Evolutionary conservation across 148 eudicot genomes (phyloP).

Genomic region (Rhododendron kiyosumense): DNA sequence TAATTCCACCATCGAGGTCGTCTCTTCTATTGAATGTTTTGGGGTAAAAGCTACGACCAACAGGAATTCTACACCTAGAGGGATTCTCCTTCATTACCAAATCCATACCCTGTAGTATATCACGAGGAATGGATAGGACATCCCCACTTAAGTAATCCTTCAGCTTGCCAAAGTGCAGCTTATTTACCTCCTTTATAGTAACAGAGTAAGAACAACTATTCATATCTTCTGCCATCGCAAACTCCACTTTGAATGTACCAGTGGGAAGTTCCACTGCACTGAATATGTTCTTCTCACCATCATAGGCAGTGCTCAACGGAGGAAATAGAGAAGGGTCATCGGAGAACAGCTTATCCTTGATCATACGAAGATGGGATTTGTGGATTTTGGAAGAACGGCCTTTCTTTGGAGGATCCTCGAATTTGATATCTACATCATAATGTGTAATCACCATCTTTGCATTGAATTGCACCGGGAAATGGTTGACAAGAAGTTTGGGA

Average conservation of each 20-base stretch:
- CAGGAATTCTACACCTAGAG: constrained; percentile 28
- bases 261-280: constrained; percentile 45
- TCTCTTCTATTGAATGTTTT: not conserved
- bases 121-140: constrained; percentile 44
- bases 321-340: constrained; percentile 34
- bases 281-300: constrained; percentile 68
- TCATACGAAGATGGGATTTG: constrained; percentile 32
- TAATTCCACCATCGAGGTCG: constrained; percentile 36
- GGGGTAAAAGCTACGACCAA: constrained; percentile 38
- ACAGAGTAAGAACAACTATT: constrained; percentile 31
- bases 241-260: constrained; percentile 38
- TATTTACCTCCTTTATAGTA: constrained; percentile 36
- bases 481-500: constrained; percentile 52
- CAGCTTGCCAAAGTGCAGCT: constrained; percentile 49
- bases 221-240: constrained; percentile 40
- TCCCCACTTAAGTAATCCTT: constrained; percentile 37
- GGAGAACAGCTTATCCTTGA: constrained; percentile 42
- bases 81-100: constrained; percentile 76
- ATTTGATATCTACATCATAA: constrained; percentile 58
- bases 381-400: constrained; percentile 24
- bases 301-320: constrained; percentile 44
- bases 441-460: constrained; percentile 32
- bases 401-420: constrained; percentile 19
- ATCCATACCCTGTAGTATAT: constrained; percentile 63
- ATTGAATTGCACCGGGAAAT: constrained; percentile 50